A percentile compares a stretch with the other conserved stretches of the same genome.
Conservation (phyloP, 2,329 filamentous ascomycete species). For the Purpureocillium lavendulum region DNA sequence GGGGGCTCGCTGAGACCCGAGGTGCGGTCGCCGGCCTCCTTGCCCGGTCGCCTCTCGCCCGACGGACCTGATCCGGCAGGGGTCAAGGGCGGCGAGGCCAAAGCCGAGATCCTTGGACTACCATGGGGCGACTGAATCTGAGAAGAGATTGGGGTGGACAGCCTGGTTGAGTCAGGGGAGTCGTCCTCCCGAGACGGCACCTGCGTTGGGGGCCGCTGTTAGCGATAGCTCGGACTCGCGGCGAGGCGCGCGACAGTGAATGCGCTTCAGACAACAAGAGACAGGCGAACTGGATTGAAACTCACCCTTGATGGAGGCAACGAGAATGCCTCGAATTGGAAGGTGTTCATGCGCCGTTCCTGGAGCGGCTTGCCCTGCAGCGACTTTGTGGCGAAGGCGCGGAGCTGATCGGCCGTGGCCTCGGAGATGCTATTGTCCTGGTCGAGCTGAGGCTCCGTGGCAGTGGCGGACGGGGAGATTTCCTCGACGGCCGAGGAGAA, state of each 20-base stretch:
- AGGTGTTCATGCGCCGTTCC: slow-evolving; percentile 75
- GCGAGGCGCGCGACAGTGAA: slow-evolving; percentile 7
- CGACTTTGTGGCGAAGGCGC: slow-evolving; percentile 56
- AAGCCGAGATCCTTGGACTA: slow-evolving; percentile 58
- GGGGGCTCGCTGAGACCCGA: slow-evolving; percentile 29
- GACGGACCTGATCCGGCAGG: slow-evolving; percentile 62
- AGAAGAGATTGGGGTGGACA: slow-evolving; percentile 57
- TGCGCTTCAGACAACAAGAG: too few relatives aligned
- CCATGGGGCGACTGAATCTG: slow-evolving; percentile 56
- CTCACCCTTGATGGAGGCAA: slow-evolving; percentile 76
- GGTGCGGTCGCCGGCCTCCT: slow-evolving; percentile 26
- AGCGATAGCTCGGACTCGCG: slow-evolving; percentile 6
- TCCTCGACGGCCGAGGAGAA: slow-evolving; percentile 66
- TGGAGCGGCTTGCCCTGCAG: slow-evolving; percentile 71
- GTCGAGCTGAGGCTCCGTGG: slow-evolving; percentile 1
- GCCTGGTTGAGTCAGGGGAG: slow-evolving; percentile 51
- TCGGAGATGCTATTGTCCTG: slow-evolving; percentile 25
- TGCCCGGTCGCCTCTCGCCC: slow-evolving; percentile 18
- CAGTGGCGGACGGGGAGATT: slow-evolving; percentile 43
- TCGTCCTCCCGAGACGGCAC: slow-evolving; percentile 53
- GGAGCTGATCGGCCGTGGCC: slow-evolving; percentile 55
- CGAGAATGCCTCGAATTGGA: slow-evolving; percentile 84
- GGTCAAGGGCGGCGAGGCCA: slow-evolving; percentile 85
- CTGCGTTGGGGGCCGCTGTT: slow-evolving; percentile 25
- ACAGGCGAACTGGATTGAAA: slow-evolving; percentile 13